These are phyloP conservation scores for Benincasa hispida DNA, from an alignment of 306 rosid species.

Conservation along the genomic window DNA sequence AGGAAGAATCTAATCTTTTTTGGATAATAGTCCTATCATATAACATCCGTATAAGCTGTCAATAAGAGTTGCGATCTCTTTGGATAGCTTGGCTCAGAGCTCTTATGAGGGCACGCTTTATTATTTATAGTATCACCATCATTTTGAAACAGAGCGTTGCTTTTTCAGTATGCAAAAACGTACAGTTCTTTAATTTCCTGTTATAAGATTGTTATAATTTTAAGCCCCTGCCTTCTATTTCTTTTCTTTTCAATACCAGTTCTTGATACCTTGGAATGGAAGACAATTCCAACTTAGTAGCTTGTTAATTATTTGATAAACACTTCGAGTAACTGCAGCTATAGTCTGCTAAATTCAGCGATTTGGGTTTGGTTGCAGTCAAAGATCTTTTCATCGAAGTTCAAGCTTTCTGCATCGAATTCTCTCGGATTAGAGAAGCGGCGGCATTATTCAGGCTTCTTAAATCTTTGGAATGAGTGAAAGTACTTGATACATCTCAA, in stretches of 20 bases:
- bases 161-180: background rate
- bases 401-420: constrained; percentile 91
- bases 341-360: background rate
- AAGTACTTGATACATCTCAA: background rate
- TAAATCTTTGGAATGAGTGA: constrained; percentile 59
- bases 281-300: background rate
- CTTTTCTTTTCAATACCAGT: background rate
- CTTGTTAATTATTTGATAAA: background rate
- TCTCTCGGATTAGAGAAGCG: constrained; percentile 88
- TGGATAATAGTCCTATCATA: background rate
- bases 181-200: background rate
- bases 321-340: background rate
- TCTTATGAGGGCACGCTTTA: background rate
- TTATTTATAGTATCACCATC: too few species aligned
- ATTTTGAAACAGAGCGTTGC: background rate
- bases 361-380: constrained; percentile 30
- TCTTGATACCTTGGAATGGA: background rate
- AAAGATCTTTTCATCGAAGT: constrained; percentile 89
- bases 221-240: background rate
- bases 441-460: constrained; percentile 85
- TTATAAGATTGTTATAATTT: background rate
- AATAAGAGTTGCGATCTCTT: background rate
- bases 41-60: background rate
- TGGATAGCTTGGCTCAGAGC: background rate
- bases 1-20: background rate